These are phyloP conservation scores for Fusarium sp. DNA, from an alignment of 2,329 filamentous ascomycete genomes.

Conservation along the genomic window DNA sequence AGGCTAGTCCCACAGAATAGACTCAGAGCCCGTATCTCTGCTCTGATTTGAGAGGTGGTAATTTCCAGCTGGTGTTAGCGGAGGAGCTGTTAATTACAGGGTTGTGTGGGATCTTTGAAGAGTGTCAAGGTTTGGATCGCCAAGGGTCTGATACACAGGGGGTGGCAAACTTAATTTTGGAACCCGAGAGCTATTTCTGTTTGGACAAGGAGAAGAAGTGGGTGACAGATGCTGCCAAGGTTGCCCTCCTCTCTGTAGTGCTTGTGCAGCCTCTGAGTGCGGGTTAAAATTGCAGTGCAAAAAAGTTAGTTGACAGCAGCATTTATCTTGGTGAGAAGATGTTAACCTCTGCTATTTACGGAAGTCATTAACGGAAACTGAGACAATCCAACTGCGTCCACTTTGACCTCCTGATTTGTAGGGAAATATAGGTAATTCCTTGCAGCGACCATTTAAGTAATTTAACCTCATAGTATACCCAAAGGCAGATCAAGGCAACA, in stretches of 20 bases:
- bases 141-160: conserved; percentile 7
- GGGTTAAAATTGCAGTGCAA: not conserved
- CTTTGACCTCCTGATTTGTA: too few species aligned
- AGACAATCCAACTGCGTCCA: too few species aligned
- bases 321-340: too few species aligned
- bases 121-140: not conserved
- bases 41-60: not conserved
- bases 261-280: not conserved
- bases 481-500: too few species aligned
- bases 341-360: too few species aligned
- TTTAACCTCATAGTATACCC: too few species aligned
- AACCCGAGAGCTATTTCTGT: not conserved
- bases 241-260: not conserved
- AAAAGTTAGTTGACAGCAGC: too few species aligned
- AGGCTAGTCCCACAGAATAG: not conserved
- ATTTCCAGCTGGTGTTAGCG: not conserved
- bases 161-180: not conserved
- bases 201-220: not conserved
- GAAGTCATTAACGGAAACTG: too few species aligned
- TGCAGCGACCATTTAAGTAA: too few species aligned
- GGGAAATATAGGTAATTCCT: too few species aligned
- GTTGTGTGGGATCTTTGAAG: not conserved
- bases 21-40: not conserved
- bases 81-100: conserved; percentile 4
- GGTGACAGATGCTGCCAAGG: not conserved